phyloP scores from a whole-genome alignment of 768 basidiomycete genomes.

The Zangia roseola region DNA sequence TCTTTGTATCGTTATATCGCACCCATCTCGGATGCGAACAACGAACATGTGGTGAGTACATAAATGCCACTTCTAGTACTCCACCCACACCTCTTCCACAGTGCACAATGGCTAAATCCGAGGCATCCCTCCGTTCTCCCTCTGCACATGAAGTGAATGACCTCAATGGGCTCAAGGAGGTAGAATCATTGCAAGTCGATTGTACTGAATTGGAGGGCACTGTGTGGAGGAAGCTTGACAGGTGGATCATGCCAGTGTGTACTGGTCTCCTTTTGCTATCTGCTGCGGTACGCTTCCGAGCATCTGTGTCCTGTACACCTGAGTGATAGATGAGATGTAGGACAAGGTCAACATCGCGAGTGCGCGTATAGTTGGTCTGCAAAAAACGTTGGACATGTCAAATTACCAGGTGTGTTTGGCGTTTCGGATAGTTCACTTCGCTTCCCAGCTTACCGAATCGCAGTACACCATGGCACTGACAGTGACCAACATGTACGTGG shows the following conservation, averaged over 20 bases:
- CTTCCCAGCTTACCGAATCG: not conserved
- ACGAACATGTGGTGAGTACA: too few species aligned
- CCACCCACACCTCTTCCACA: too few species aligned
- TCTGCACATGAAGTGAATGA: slow-evolving; percentile 1
- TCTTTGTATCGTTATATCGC: too few species aligned
- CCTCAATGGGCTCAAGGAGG: not conserved
- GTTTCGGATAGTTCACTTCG: not conserved
- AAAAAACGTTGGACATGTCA: slow-evolving; percentile 40
- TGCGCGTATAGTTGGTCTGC: slow-evolving; percentile 56
- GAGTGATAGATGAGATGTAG: not conserved
- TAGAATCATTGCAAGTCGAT: slow-evolving; percentile 6
- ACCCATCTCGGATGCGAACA: too few species aligned
- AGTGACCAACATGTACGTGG: slow-evolving; percentile 18
- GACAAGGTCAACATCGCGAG: slow-evolving; percentile 45
- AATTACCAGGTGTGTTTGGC: slow-evolving; percentile 11
- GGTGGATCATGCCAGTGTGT: slow-evolving; percentile 46
- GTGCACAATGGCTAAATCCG: too few species aligned
- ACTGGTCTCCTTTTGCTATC: slow-evolving; percentile 50
- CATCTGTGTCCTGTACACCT: not conserved
- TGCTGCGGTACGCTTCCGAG: slow-evolving; percentile 40
- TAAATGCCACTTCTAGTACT: too few species aligned
- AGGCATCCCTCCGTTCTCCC: not conserved
- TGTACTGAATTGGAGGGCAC: slow-evolving; percentile 29
- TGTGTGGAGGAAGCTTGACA: slow-evolving; percentile 48
- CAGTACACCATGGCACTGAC: slow-evolving; percentile 34